phyloP scores from a whole-genome alignment of 148 eudicot species.

The Rhododendron molle region DNA sequence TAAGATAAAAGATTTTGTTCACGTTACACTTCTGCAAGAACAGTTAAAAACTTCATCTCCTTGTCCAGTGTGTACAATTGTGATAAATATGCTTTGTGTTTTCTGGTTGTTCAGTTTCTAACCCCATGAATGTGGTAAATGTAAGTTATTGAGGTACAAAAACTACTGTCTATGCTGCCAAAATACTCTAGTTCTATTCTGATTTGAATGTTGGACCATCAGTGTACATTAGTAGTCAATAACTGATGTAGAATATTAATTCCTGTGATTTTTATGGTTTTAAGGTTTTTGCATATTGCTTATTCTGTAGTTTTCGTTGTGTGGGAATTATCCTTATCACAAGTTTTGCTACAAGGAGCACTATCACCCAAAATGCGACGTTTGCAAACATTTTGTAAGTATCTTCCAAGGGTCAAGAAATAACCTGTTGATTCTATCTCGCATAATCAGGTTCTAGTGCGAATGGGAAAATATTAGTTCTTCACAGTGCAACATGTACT shows the following conservation, averaged over 20 bases:
- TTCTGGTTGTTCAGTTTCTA: not conserved
- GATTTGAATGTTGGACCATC: not conserved
- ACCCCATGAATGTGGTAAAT: not conserved
- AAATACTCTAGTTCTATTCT: slow-evolving; percentile 3
- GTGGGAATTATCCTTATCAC: slow-evolving; percentile 72
- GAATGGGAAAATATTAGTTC: not conserved
- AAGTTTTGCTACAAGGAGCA: slow-evolving; percentile 78
- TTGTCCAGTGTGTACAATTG: not conserved
- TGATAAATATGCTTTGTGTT: not conserved
- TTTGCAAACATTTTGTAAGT: slow-evolving; percentile 81
- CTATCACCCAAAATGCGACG: slow-evolving; percentile 81
- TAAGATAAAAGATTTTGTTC: not conserved
- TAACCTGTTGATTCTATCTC: not conserved
- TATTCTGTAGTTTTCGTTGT: slow-evolving; percentile 60
- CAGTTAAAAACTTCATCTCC: not conserved
- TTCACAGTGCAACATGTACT: not conserved
- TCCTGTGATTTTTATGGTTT: not conserved
- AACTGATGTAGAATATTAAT: not conserved
- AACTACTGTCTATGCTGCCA: not conserved
- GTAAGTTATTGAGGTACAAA: slow-evolving; percentile 38
- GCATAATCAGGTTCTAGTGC: not conserved
- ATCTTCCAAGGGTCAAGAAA: not conserved
- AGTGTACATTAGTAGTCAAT: not conserved
- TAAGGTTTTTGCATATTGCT: slow-evolving; percentile 5
- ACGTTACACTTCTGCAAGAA: not conserved